Conservation (phyloP, 139 green algal species). For the Coelastrella sp. region DNA sequence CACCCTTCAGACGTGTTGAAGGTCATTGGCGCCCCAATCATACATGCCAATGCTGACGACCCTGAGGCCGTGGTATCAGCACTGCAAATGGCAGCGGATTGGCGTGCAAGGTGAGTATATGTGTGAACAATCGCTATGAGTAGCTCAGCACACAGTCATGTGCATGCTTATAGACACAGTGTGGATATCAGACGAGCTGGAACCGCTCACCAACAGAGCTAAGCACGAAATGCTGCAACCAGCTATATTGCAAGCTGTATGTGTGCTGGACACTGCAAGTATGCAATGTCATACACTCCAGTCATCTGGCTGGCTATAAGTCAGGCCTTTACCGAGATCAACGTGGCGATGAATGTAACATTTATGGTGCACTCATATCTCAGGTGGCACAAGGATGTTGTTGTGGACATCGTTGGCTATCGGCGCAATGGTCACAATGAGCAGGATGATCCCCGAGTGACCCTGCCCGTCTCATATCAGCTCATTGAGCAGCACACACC, state of each 20-base stretch:
- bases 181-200: no score
- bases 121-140: no score
- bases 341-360: no score
- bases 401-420: constrained; percentile 81
- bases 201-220: no score
- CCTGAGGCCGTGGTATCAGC: constrained; percentile 77
- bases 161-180: no score
- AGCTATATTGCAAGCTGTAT: no score
- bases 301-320: background rate
- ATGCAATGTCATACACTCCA: background rate
- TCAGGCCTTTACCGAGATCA: no score
- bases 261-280: no score
- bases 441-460: constrained; percentile 67
- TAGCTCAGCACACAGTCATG: no score
- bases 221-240: no score
- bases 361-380: background rate
- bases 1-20: constrained; percentile 82
- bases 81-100: constrained; percentile 68
- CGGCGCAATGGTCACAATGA: constrained; percentile 80
- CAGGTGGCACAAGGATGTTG: constrained; percentile 65
- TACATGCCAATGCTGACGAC: constrained; percentile 90
- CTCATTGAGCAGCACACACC: constrained; percentile 58
- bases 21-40: constrained; percentile 59
- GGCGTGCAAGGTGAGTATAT: constrained; percentile 49
- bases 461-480: constrained; percentile 66